Evolutionary conservation across 495 filamentous ascomycete genomes (phyloP).

Genomic region (Aspergillus bertholletiae): DNA sequence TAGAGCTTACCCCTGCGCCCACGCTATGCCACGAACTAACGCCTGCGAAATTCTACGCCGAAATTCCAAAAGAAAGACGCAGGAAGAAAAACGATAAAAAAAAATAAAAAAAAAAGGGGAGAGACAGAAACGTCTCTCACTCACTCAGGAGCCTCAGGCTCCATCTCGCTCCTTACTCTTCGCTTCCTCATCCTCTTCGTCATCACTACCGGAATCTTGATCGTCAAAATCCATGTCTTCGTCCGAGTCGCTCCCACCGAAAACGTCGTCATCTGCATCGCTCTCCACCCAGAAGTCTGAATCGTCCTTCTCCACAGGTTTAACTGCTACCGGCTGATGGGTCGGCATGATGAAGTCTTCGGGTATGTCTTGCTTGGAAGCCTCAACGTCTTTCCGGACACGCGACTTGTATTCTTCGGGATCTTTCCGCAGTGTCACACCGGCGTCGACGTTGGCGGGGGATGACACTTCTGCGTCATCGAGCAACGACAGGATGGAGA

Average conservation of each 20-base stretch:
- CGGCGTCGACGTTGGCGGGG: constrained; percentile 92
- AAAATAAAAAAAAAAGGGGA: background rate
- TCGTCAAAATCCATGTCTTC: constrained; percentile 52
- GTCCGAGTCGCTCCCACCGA: constrained; percentile 69
- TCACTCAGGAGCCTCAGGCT: background rate
- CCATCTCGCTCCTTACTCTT: background rate
- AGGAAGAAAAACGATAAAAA: background rate
- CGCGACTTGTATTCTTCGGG: constrained; percentile 62
- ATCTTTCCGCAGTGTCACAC: constrained; percentile 76
- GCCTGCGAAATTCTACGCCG: background rate
- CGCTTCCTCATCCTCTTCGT: constrained; percentile 49
- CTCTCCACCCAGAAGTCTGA: constrained; percentile 80
- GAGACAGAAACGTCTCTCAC: background rate
- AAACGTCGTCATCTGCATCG: constrained; percentile 71
- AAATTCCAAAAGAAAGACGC: background rate
- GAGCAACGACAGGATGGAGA: constrained; percentile 88
- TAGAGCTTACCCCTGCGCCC: constrained; percentile 3
- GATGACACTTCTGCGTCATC: constrained; percentile 92
- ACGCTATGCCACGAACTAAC: constrained; percentile 10
- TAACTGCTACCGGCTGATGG: constrained; percentile 54
- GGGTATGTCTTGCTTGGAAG: constrained; percentile 75
- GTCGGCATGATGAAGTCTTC: constrained; percentile 79
- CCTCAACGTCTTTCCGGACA: constrained; percentile 67
- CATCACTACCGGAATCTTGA: constrained; percentile 55
- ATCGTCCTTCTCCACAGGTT: constrained; percentile 67